Evolutionary conservation across 306 rosid genomes (phyloP).

Genomic region (Argentina anserina): DNA sequence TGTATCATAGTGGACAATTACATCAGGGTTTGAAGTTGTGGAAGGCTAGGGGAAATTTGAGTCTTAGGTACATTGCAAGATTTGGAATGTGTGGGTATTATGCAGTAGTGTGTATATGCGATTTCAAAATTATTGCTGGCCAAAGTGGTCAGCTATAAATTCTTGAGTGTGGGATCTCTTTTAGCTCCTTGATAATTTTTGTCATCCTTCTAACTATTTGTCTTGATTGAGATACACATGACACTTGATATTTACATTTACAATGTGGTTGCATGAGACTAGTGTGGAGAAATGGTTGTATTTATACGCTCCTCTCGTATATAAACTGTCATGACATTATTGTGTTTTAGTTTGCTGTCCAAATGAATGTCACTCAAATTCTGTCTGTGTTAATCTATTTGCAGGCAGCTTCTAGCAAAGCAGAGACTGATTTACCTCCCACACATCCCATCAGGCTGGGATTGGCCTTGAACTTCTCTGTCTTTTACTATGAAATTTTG

Average conservation of each 20-base stretch:
- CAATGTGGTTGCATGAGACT: neutral
- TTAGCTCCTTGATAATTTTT: neutral
- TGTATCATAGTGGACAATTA: neutral
- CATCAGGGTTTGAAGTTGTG: neutral
- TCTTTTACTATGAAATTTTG: constrained; percentile 29
- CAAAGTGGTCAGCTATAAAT: neutral
- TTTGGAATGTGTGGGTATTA: neutral
- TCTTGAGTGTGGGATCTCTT: neutral
- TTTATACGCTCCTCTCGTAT: neutral
- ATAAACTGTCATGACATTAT: neutral
- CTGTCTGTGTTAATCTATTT: constrained; percentile 4
- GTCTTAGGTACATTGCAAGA: neutral
- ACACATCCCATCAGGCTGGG: constrained; percentile 24
- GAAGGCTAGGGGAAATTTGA: neutral
- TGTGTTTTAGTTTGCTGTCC: neutral
- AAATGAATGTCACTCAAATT: neutral
- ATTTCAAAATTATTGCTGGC: neutral
- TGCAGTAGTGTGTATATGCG: neutral
- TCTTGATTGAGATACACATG: neutral
- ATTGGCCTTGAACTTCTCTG: constrained; percentile 36
- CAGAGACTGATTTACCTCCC: constrained; percentile 38
- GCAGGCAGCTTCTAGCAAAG: constrained; percentile 46
- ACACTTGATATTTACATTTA: neutral
- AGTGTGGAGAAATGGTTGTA: neutral
- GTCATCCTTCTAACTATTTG: neutral